A percentile compares a stretch with the other conserved stretches of the same genome.
Conservation (phyloP, 75 land plant species). For the Sequoia sempervirens region DNA sequence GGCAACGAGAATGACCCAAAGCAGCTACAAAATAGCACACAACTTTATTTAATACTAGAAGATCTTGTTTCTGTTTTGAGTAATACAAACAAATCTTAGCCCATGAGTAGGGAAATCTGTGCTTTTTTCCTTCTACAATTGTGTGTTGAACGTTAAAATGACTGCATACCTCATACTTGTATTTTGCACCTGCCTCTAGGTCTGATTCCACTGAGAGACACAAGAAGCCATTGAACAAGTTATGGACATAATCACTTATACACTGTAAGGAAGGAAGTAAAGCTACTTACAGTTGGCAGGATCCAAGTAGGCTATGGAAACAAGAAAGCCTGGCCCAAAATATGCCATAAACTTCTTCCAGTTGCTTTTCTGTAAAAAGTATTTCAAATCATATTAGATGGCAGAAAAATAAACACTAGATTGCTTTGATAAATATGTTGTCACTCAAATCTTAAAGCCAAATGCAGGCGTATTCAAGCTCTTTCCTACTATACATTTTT, state of each 20-base stretch:
- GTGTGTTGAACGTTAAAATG: not conserved
- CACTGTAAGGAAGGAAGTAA: too few relatives aligned
- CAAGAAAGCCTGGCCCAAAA: slow-evolving; percentile 33
- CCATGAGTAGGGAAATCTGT: not conserved
- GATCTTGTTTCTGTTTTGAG: too few relatives aligned
- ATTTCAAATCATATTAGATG: too few relatives aligned
- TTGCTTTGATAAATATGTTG: too few relatives aligned
- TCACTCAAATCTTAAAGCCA: too few relatives aligned
- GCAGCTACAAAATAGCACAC: slow-evolving; percentile 24
- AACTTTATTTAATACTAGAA: too few relatives aligned
- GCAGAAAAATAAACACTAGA: too few relatives aligned
- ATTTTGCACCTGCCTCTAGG: slow-evolving; percentile 61
- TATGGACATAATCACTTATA: not conserved
- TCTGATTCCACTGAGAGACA: slow-evolving; percentile 55
- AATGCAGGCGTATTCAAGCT: too few relatives aligned
- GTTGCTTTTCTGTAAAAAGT: too few relatives aligned
- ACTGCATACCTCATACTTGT: slow-evolving; percentile 45
- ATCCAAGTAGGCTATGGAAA: slow-evolving; percentile 36
- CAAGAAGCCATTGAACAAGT: not conserved
- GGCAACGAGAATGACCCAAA: slow-evolving; percentile 71
- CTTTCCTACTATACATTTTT: too few relatives aligned
- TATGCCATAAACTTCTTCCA: slow-evolving; percentile 22
- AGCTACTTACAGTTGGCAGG: slow-evolving; percentile 22
- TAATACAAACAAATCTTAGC: not conserved
- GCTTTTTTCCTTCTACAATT: too few relatives aligned